phyloP scores from a whole-genome alignment of 164 flowering plant species.

The Berberis thunbergii region DNA sequence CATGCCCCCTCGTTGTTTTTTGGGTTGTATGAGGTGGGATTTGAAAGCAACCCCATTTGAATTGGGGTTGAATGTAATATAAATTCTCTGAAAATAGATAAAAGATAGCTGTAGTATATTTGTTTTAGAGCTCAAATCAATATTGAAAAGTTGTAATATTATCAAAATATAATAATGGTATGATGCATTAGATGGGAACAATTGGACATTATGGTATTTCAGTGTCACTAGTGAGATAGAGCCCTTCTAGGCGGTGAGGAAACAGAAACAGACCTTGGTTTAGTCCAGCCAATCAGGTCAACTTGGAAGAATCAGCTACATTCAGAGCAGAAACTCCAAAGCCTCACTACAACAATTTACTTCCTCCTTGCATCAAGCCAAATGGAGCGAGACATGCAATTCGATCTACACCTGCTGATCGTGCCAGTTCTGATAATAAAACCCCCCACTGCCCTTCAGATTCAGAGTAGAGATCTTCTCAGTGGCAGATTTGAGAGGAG shows the following conservation, averaged over 20 bases:
- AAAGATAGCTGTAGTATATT: no score
- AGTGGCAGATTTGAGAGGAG: constrained; percentile 16
- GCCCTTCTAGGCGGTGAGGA: background rate
- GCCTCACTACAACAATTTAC: constrained; percentile 14
- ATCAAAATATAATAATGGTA: no score
- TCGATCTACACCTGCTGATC: constrained; percentile 1
- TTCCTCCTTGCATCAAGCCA: constrained; percentile 34
- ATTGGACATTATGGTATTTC: no score
- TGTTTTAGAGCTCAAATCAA: no score
- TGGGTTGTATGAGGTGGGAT: no score
- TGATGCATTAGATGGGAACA: no score
- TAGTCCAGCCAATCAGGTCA: constrained; percentile 1
- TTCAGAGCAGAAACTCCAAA: constrained; percentile 27
- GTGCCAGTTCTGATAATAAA: constrained; percentile 14
- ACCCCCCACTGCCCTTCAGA: constrained; percentile 14
- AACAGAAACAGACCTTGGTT: constrained; percentile 2
- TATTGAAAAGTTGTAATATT: no score
- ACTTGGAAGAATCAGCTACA: constrained; percentile 13
- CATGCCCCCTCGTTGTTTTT: no score
- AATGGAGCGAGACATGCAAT: constrained; percentile 20
- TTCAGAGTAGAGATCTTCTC: background rate
- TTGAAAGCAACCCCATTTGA: no score
- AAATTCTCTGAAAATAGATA: no score
- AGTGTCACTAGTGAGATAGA: no score
- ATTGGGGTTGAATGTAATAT: no score